A percentile compares a stretch with the other conserved stretches of the same genome.
phyloP scores from a whole-genome alignment of 495 filamentous ascomycete species.

The Lepidopterella palustris region DNA sequence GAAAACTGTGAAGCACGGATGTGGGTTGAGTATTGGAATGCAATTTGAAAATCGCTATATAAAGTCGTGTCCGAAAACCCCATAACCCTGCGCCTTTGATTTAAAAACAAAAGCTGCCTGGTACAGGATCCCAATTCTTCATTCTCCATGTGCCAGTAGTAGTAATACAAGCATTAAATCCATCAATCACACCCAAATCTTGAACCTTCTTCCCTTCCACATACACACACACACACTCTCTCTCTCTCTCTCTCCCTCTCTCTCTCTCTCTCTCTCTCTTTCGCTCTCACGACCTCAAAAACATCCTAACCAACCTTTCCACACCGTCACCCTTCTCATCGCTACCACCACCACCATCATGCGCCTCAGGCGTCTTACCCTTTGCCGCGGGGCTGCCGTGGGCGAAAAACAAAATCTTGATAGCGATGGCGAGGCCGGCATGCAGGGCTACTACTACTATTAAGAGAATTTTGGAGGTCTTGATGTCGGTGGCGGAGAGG shows the following conservation, averaged over 20 bases:
- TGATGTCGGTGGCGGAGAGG: constrained; percentile 81
- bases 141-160: background rate
- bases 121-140: too few relatives aligned
- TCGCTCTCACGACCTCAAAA: constrained; percentile 20
- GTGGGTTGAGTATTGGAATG: too few relatives aligned
- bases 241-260: background rate
- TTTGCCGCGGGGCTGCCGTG: constrained; percentile 6
- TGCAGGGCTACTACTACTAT: constrained; percentile 79
- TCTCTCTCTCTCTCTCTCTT: background rate
- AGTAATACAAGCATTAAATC: background rate
- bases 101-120: too few relatives aligned
- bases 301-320: constrained; percentile 15
- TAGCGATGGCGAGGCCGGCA: constrained; percentile 79
- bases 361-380: background rate
- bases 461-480: constrained; percentile 82
- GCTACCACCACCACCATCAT: background rate
- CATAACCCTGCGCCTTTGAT: too few relatives aligned
- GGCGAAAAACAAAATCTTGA: constrained; percentile 96
- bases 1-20: too few relatives aligned
- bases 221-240: too few relatives aligned
- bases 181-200: too few relatives aligned
- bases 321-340: constrained; percentile 3
- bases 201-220: too few relatives aligned
- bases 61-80: too few relatives aligned
- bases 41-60: too few relatives aligned